Conservation (phyloP, 163 green algal genomes). For the Coccomyxa subellipsoidea region DNA sequence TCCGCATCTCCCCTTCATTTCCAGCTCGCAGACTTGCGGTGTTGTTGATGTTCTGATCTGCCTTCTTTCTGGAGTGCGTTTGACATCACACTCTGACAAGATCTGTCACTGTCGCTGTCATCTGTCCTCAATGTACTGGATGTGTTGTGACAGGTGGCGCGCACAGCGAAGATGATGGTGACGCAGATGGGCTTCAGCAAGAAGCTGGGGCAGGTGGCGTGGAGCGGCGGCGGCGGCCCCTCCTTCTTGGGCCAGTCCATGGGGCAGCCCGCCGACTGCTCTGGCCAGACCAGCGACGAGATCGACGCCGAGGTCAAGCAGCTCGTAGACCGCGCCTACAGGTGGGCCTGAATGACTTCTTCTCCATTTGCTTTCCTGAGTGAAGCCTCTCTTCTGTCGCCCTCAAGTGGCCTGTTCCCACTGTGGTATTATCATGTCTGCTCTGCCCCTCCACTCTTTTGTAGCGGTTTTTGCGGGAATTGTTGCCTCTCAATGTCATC, state of each 20-base stretch:
- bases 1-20: background rate
- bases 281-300: constrained; percentile 76
- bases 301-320: constrained; percentile 94
- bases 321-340: constrained; percentile 93
- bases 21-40: too few relatives aligned
- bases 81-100: too few relatives aligned
- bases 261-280: constrained; percentile 80
- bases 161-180: constrained; percentile 95
- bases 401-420: too few relatives aligned
- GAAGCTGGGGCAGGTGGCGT: constrained; percentile 93
- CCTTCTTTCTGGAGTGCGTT: too few relatives aligned
- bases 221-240: constrained; percentile 62
- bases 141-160: constrained; percentile 72
- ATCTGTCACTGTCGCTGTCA: too few relatives aligned
- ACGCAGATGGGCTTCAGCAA: constrained; percentile 94
- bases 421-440: too few relatives aligned
- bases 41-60: background rate
- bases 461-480: too few relatives aligned
- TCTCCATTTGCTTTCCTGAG: background rate
- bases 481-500: too few relatives aligned
- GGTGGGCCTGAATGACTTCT: constrained; percentile 17
- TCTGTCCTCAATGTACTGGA: background rate
- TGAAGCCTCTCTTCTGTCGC: background rate
- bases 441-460: too few relatives aligned
- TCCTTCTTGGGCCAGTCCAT: constrained; percentile 86